Percentiles rank a stretch among this genome's conserved stretches.
phyloP scores from a whole-genome alignment of 139 green algal species.

The Chlorella sp. region DNA sequence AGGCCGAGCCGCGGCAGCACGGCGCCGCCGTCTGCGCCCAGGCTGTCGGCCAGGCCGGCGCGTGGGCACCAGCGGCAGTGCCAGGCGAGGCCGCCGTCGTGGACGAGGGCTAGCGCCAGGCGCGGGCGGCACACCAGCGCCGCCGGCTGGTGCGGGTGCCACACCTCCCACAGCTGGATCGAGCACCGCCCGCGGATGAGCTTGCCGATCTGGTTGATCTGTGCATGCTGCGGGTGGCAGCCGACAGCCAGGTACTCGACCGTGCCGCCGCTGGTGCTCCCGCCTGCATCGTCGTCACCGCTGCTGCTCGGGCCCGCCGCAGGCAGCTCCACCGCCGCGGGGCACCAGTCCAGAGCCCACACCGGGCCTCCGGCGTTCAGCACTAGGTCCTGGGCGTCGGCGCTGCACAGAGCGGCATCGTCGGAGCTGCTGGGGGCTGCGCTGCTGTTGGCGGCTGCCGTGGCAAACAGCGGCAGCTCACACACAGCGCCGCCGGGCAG shows the following conservation, averaged over 20 bases:
- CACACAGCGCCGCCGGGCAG: no score
- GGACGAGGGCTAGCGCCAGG: conserved; percentile 39
- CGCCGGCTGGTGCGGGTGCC: not conserved
- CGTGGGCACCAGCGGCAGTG: conserved; percentile 58
- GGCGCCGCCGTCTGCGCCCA: conserved; percentile 1
- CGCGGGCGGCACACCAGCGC: not conserved
- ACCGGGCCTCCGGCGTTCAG: conserved; percentile 50
- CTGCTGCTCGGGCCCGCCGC: not conserved
- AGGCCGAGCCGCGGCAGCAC: conserved; percentile 48
- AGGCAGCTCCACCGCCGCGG: not conserved
- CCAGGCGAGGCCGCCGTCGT: conserved; percentile 59
- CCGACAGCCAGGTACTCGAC: conserved; percentile 49
- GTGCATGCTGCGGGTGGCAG: conserved; percentile 33
- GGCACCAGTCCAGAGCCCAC: conserved; percentile 61
- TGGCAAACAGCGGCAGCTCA: no score
- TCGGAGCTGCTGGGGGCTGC: not conserved
- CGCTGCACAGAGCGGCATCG: not conserved
- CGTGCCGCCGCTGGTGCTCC: not conserved
- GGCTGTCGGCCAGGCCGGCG: conserved; percentile 24
- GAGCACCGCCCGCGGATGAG: conserved; percentile 21
- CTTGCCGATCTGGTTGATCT: conserved; percentile 30
- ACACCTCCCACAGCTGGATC: conserved; percentile 64
- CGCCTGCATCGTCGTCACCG: not conserved
- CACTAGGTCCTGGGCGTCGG: conserved; percentile 31
- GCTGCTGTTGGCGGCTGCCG: not conserved